phyloP scores from a whole-genome alignment of 345 rosid species.

The Corchorus olitorius region DNA sequence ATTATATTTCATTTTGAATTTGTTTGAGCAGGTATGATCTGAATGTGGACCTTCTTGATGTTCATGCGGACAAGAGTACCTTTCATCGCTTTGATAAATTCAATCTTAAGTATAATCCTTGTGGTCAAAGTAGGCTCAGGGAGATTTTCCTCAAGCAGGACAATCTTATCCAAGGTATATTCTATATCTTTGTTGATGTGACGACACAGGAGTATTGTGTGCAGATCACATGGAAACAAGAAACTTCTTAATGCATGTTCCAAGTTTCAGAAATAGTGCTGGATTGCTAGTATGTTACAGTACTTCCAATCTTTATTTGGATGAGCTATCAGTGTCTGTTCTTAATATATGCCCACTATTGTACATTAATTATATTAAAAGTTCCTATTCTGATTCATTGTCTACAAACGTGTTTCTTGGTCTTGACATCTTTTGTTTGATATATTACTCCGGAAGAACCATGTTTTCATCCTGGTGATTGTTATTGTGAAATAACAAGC shows the following conservation, averaged over 20 bases:
- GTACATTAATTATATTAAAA: background rate
- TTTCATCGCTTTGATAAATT: conserved; percentile 99
- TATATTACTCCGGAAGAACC: conserved; percentile 5
- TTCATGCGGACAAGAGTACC: conserved; percentile 99
- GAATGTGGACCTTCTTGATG: conserved; percentile 98
- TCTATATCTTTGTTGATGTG: background rate
- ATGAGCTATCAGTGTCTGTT: background rate
- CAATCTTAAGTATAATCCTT: conserved; percentile 98
- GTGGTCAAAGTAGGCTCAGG: conserved; percentile 99
- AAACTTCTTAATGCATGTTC: background rate
- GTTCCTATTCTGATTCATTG: background rate
- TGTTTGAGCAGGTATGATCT: conserved; percentile 71
- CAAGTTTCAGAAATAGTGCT: background rate
- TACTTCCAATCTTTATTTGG: background rate
- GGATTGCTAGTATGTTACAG: background rate
- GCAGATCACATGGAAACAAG: background rate
- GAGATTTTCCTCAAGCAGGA: conserved; percentile 99
- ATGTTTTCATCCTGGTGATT: background rate
- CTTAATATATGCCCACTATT: background rate
- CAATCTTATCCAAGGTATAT: conserved; percentile 92
- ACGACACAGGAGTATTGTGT: background rate
- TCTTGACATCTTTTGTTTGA: background rate
- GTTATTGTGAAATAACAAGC: background rate
- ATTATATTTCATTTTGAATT: conserved; percentile 2
- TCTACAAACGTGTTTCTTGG: background rate